A percentile compares a stretch with the other conserved stretches of the same genome.
Conservation (phyloP, 371 early-diverging fungal genomes). For the Saksenaea vasiformis region DNA sequence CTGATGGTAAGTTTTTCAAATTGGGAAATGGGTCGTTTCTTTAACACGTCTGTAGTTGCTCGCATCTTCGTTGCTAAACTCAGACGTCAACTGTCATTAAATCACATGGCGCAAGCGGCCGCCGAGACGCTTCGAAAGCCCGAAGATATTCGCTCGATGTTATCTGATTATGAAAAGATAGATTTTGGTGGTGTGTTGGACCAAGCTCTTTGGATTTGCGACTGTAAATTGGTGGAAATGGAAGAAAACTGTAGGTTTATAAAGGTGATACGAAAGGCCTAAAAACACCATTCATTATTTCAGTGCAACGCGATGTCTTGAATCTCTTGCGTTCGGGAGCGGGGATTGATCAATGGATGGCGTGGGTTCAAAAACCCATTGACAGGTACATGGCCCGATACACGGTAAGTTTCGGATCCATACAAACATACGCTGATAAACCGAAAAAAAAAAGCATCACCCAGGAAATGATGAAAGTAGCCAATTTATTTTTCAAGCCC, state of each 20-base stretch:
- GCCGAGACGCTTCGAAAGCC: slow-evolving; percentile 35
- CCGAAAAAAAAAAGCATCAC: neutral
- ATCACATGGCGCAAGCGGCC: slow-evolving; percentile 53
- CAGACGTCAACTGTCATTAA: slow-evolving; percentile 53
- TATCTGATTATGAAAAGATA: slow-evolving; percentile 49
- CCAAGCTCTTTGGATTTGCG: slow-evolving; percentile 58
- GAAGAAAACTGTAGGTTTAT: slow-evolving; percentile 33
- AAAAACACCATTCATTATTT: neutral
- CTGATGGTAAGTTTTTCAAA: slow-evolving; percentile 38
- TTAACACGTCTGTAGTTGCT: slow-evolving; percentile 36
- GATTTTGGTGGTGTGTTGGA: slow-evolving; percentile 53
- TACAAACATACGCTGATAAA: neutral
- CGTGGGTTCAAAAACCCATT: slow-evolving; percentile 44
- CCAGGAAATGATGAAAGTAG: slow-evolving; percentile 19
- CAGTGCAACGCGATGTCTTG: slow-evolving; percentile 42
- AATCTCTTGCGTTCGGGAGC: slow-evolving; percentile 29
- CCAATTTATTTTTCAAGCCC: slow-evolving; percentile 41
- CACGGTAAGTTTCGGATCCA: slow-evolving; percentile 18
- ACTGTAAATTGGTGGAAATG: slow-evolving; percentile 45
- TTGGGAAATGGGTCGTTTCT: neutral
- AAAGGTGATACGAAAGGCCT: neutral
- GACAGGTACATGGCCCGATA: slow-evolving; percentile 33
- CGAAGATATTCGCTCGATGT: slow-evolving; percentile 36
- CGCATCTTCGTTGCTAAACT: slow-evolving; percentile 54
- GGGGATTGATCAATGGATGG: slow-evolving; percentile 49